Base-by-base conservation (phyloP, 208 protist genomes). In the Trypanosoma boissoni region DNA sequence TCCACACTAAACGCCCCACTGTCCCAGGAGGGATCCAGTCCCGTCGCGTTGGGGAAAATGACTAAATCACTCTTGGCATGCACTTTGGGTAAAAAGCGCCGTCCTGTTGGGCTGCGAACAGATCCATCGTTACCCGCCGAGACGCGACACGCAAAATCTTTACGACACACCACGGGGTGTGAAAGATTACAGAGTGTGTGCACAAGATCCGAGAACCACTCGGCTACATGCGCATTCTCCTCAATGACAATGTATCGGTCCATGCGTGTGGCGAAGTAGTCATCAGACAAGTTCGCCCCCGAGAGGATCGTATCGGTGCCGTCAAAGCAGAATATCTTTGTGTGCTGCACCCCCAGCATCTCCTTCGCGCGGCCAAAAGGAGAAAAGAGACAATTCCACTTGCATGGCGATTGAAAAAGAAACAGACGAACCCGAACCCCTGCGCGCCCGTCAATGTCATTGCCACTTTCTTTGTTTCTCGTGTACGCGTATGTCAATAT, bases 231-330 rank as follows among this genome's bases (percentile, higher is more conserved):
- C 9, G 58, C 21, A 27, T 82, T 82, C 29, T 82, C 42, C 41
- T 81, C 57, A 34, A 97, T 69, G 4, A 87, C 72, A 7, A 96
- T 42, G 73, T 97, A 97, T 18, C 96, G 80, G 58, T 98, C 96
- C 76, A 97, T 95, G 36, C 96, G 83, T 12, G 94, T 89, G 18
- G 78, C 76, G 43, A 98, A 98, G 80, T 98, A 98, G 60, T 96
- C 86, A 32, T 96, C 85, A 2, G 82, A 95, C 2, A 98, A 74
- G 73, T 98, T 98, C 10, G 96, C 96, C 2, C 96, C 96, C 14
- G 84, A 94, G 8, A 98, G 43, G 18, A 97, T 67, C 28, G 80
- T 90, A 69, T 97, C 62, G 9, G 29, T 27, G 21, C 60, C 57
- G 59, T 98, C 97, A 46, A 97, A 97, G 23, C 93, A 73, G 45